Evolutionary conservation across 2,329 filamentous ascomycete species (phyloP).

Genomic region (Paecilomyces fulvus): DNA sequence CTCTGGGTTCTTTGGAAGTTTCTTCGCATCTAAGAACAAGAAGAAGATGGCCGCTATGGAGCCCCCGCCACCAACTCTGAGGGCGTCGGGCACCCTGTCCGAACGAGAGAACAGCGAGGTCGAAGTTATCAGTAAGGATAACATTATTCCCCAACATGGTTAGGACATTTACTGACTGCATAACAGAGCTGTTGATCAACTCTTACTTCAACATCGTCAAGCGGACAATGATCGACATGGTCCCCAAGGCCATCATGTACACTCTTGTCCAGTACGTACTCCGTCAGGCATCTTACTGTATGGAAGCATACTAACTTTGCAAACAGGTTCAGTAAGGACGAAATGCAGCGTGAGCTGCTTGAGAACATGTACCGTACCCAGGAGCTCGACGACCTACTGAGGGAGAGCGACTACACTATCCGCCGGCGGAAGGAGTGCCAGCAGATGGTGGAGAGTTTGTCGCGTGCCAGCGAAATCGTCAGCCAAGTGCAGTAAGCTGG

Average conservation of each 20-base stretch:
- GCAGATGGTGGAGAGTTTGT: slow-evolving; percentile 94
- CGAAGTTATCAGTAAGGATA: slow-evolving; percentile 86
- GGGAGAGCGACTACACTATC: slow-evolving; percentile 96
- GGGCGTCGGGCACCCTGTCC: slow-evolving; percentile 85
- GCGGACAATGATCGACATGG: slow-evolving; percentile 99
- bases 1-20: slow-evolving; percentile 90
- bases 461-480: slow-evolving; percentile 90
- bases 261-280: slow-evolving; percentile 79
- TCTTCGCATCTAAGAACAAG: slow-evolving; percentile 99
- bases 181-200: slow-evolving; percentile 77
- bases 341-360: slow-evolving; percentile 95
- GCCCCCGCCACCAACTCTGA: slow-evolving; percentile 80
- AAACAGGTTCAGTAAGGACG: slow-evolving; percentile 80
- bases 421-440: slow-evolving; percentile 94
- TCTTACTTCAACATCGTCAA: slow-evolving; percentile 98
- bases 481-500: slow-evolving; percentile 56
- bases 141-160: neutral
- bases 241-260: slow-evolving; percentile 98
- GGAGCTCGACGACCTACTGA: slow-evolving; percentile 86
- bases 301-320: slow-evolving; percentile 5
- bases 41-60: slow-evolving; percentile 99
- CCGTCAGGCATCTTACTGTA: neutral
- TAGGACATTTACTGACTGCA: slow-evolving; percentile 8
- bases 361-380: slow-evolving; percentile 95
- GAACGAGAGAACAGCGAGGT: slow-evolving; percentile 95